Conservation (phyloP, 2,329 filamentous ascomycete species). For the Phyllosticta citribraziliensis region DNA sequence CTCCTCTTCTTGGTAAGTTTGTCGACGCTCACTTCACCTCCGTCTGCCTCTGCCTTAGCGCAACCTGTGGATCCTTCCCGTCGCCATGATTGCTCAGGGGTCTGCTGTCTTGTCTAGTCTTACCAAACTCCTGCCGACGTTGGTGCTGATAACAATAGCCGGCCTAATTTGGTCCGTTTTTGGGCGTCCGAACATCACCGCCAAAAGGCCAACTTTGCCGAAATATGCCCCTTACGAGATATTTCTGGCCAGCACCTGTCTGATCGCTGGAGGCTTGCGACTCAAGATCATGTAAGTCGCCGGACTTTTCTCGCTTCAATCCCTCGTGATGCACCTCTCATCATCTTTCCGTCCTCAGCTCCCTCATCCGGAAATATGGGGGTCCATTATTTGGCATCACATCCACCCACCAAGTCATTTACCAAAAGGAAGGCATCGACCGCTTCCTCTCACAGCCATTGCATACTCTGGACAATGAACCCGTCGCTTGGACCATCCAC, state of each 20-base stretch:
- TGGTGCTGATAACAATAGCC: background rate
- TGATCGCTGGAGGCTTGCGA: background rate
- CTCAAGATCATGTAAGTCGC: conserved; percentile 6
- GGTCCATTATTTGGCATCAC: conserved; percentile 7
- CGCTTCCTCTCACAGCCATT: conserved; percentile 2
- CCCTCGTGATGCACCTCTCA: background rate
- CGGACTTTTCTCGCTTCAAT: background rate
- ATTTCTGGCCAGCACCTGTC: conserved; percentile 4
- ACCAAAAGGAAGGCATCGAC: conserved; percentile 1
- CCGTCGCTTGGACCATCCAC: conserved; percentile 4
- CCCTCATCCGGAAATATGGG: background rate
- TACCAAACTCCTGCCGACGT: background rate
- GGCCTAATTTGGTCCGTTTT: background rate
- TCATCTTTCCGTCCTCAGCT: background rate
- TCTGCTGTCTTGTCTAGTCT: background rate
- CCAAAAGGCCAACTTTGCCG: background rate
- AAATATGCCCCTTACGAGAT: conserved; percentile 3
- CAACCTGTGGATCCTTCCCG: background rate
- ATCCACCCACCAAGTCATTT: conserved; percentile 1
- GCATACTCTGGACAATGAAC: conserved; percentile 4
- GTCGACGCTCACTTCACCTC: background rate
- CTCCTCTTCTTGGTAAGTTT: background rate
- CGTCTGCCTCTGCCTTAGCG: background rate
- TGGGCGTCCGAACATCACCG: background rate
- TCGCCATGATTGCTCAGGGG: background rate